Evolutionary conservation across 768 basidiomycete species (phyloP).

Genomic region (Kwoniella heveanensis): DNA sequence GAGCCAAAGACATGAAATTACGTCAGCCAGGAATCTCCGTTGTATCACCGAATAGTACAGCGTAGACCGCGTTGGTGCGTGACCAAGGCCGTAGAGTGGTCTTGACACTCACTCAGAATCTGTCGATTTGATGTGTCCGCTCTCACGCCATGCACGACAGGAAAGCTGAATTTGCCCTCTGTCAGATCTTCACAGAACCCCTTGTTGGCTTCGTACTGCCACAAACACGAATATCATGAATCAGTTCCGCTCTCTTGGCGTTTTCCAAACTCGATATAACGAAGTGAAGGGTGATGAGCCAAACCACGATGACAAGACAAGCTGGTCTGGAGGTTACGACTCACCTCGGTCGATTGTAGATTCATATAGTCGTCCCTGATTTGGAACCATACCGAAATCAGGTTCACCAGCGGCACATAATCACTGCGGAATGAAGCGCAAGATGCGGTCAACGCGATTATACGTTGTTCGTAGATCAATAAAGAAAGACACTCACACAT

Average conservation of each 20-base stretch:
- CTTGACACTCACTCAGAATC: slow-evolving; percentile 70
- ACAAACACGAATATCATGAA: background rate
- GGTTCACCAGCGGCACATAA: slow-evolving; percentile 88
- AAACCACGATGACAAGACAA: too few species aligned
- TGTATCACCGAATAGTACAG: too few species aligned
- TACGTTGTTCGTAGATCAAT: too few species aligned
- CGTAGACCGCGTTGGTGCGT: too few species aligned
- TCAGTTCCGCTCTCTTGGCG: background rate
- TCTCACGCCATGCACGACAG: slow-evolving; percentile 84
- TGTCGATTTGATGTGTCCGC: slow-evolving; percentile 74
- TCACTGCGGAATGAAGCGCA: slow-evolving; percentile 64
- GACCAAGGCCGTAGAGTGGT: background rate
- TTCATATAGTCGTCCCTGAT: slow-evolving; percentile 99
- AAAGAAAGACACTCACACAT: slow-evolving; percentile 56
- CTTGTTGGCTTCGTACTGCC: slow-evolving; percentile 72
- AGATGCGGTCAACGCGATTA: too few species aligned
- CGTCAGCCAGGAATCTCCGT: background rate
- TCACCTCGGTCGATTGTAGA: slow-evolving; percentile 78
- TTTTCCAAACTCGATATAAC: too few species aligned
- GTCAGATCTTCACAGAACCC: slow-evolving; percentile 88
- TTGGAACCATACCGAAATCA: slow-evolving; percentile 93
- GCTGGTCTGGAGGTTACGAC: slow-evolving; percentile 18
- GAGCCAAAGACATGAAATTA: background rate
- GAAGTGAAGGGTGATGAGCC: too few species aligned
- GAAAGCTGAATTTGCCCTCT: slow-evolving; percentile 98